Conservation (phyloP, 352 stramenopile species). For the Phytophthora syringae region DNA sequence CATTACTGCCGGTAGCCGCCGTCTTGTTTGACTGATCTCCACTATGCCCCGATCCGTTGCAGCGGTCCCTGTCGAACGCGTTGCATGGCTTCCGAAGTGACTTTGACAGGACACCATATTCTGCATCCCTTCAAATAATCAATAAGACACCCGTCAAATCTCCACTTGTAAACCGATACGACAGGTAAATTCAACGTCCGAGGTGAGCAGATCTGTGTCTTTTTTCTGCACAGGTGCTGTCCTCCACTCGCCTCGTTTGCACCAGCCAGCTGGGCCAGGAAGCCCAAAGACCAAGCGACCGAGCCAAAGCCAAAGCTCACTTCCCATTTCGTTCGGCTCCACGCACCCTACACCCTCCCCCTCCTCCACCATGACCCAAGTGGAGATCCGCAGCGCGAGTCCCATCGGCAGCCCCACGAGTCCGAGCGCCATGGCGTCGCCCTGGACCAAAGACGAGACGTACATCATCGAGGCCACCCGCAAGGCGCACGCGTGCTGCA, state of each 20-base stretch:
- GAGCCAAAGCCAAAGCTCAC: constrained; percentile 17
- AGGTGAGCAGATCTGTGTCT: constrained; percentile 6
- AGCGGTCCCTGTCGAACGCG: too few species aligned
- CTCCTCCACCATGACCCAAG: constrained; percentile 31
- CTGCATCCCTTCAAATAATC: too few species aligned
- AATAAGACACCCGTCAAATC: too few species aligned
- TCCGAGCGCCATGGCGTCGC: constrained; percentile 44
- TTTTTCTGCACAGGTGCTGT: constrained; percentile 6
- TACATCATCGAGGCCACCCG: constrained; percentile 85
- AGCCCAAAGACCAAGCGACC: constrained; percentile 13
- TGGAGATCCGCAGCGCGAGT: constrained; percentile 28
- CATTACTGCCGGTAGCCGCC: too few species aligned
- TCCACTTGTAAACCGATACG: too few species aligned
- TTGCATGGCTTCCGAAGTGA: too few species aligned
- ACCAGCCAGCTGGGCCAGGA: constrained; percentile 10
- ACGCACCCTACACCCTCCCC: constrained; percentile 6
- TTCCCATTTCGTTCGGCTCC: constrained; percentile 22
- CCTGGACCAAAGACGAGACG: constrained; percentile 79
- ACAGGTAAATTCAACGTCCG: too few species aligned
- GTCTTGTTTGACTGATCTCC: constrained; percentile 1
- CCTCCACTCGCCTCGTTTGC: not conserved
- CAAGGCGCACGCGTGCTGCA: constrained; percentile 75
- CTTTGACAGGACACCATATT: too few species aligned
- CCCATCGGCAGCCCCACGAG: constrained; percentile 45
- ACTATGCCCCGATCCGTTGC: constrained; percentile 11